Evolutionary conservation across 257 asterid genomes (phyloP), one percentile per base, ranked within the genome.

Genomic region (Plantago ovata): DNA sequence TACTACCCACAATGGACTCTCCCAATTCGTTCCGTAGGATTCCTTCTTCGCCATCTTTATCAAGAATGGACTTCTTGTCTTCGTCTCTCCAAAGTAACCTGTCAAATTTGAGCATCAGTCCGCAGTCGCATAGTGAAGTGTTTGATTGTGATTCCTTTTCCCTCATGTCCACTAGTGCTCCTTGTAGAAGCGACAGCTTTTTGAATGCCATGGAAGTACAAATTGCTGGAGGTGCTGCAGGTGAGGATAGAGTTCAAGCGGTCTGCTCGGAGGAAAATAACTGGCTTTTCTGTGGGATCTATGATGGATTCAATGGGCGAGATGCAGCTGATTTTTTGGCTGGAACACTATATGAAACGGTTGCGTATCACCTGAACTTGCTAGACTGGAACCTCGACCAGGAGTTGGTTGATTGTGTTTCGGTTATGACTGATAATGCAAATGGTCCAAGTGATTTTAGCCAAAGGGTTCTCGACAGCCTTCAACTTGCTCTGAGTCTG

Each of bases 301-400:
- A 85, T 21, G 98, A 88, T 52, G 98, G 98, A 23, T 92, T 92
- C 58, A 92, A 92, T 28, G 98, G 98, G 28, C 72, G 97, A 61
- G 98, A 92, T 65, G 97, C 96, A 2, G 98, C 98, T 7, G 98
- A 92, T 80, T 92, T 82, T 79, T 89, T 92, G 1, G 96, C 97
- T 3, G 98, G 90, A 14, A 92, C 97, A 0, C 68, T 92, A 44
- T 92, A 77, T 54, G 98, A 88, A 71, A 85, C 81, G 9, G 67
- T 92, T 55, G 81, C 84, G 2, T 65, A 57, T 53, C 75, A 85
- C 81, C 91, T 92, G 15, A 86, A 73, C 65, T 68, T 77, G 38
- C 74, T 83, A 3, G 86, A 89, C 47, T 78, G 80, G 82, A 95
- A 84, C 56, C 47, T 67, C 7, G 82, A 79, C 13, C 85, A 73